Conservation (phyloP, 2,329 filamentous ascomycete genomes). For the Aspergillus felis region DNA sequence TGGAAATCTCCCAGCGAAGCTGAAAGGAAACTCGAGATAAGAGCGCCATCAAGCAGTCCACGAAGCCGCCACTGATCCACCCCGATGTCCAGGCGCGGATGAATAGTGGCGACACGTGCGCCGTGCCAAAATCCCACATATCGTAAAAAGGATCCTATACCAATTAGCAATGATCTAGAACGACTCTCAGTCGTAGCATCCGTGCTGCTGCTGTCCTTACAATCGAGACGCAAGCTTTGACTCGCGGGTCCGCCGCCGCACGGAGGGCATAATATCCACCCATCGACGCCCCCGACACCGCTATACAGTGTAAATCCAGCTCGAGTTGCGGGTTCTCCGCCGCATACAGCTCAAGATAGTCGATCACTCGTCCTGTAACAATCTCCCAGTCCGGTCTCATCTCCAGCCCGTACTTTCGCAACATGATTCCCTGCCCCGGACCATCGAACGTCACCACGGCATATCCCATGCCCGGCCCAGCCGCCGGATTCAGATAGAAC, state of each 20-base stretch:
- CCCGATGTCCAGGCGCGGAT: neutral
- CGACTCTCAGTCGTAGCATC: neutral
- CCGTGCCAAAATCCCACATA: neutral
- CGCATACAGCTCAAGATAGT: neutral
- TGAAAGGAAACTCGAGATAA: neutral
- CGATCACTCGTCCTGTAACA: neutral
- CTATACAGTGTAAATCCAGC: slow-evolving; percentile 34
- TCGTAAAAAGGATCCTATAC: neutral
- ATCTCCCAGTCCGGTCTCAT: slow-evolving; percentile 4
- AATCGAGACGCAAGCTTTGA: slow-evolving; percentile 39
- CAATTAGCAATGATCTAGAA: neutral
- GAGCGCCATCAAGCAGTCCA: neutral
- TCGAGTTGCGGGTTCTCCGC: slow-evolving; percentile 7
- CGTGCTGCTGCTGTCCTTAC: neutral
- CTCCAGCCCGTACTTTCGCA: slow-evolving; percentile 9
- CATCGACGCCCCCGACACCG: slow-evolving; percentile 34
- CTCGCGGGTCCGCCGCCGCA: slow-evolving; percentile 35
- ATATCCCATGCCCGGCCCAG: slow-evolving; percentile 31
- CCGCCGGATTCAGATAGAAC: slow-evolving; percentile 26
- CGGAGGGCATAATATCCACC: slow-evolving; percentile 46
- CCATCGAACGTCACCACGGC: slow-evolving; percentile 43
- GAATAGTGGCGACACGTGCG: neutral
- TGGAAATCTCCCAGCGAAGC: neutral
- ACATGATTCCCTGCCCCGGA: slow-evolving; percentile 40
- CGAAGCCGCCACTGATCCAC: neutral